These are phyloP conservation scores for Glaciozyma martinii DNA, from an alignment of 768 basidiomycete genomes.

Conservation along the genomic window DNA sequence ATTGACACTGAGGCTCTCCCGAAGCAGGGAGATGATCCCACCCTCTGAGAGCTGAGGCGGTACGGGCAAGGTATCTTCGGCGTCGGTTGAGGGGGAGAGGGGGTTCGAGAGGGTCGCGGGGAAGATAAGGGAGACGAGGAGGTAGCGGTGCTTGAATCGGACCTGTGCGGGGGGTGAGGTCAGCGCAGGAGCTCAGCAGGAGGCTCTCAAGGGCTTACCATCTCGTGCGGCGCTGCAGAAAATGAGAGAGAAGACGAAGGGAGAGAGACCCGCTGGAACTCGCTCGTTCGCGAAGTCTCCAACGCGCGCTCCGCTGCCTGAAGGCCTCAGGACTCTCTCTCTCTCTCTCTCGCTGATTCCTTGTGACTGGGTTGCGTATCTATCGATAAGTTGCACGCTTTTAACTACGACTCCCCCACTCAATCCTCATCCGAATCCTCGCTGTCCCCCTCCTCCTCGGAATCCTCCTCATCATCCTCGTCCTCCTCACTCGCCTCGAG, in stretches of 20 bases:
- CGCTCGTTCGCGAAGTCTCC: too few relatives aligned
- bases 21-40: slow-evolving; percentile 20
- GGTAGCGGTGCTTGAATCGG: slow-evolving; percentile 34
- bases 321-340: too few relatives aligned
- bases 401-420: too few relatives aligned
- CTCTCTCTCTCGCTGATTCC: too few relatives aligned
- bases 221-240: too few relatives aligned
- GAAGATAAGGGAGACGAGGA: slow-evolving; percentile 31
- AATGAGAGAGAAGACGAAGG: too few relatives aligned
- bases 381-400: too few relatives aligned
- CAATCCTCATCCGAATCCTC: slow-evolving; percentile 8
- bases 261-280: too few relatives aligned
- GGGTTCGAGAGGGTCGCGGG: slow-evolving; percentile 4
- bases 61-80: neutral
- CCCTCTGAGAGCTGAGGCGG: slow-evolving; percentile 18
- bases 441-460: neutral
- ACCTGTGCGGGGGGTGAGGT: slow-evolving; percentile 14
- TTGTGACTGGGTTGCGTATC: too few relatives aligned
- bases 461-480: neutral
- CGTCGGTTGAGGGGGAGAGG: neutral
- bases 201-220: too few relatives aligned
- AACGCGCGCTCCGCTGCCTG: too few relatives aligned
- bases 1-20: slow-evolving; percentile 31
- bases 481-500: slow-evolving; percentile 11
- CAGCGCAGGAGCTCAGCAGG: neutral